Conservation (phyloP, 345 rosid genomes). For the Triadica sebifera region DNA sequence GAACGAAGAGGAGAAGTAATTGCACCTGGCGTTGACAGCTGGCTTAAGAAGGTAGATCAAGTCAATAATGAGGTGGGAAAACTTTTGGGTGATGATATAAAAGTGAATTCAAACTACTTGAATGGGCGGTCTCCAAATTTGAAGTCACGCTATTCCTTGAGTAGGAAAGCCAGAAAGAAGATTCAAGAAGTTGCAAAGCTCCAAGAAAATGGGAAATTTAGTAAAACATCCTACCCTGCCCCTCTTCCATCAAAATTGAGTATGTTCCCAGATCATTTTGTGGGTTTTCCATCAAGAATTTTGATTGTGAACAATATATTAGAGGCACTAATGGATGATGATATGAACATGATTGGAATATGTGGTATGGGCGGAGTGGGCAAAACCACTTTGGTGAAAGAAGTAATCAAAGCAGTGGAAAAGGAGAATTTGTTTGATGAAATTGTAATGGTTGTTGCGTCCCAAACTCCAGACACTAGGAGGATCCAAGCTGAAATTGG, state of each 20-base stretch:
- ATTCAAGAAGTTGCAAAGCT: neutral
- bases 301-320: neutral
- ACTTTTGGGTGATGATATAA: neutral
- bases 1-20: neutral
- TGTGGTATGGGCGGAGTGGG: too few species aligned
- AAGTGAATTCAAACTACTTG: neutral
- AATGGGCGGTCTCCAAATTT: neutral
- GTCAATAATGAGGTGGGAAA: neutral
- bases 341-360: too few species aligned
- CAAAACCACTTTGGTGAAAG: constrained; percentile 1
- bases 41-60: neutral
- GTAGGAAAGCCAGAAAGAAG: neutral
- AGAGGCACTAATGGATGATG: neutral
- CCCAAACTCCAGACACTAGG: constrained; percentile 1
- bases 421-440: constrained; percentile 1
- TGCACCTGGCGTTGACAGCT: neutral
- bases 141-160: neutral
- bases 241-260: neutral
- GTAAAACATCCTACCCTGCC: neutral
- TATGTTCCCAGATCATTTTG: neutral
- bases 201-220: neutral
- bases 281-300: neutral
- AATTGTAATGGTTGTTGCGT: constrained; percentile 1
- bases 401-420: neutral
- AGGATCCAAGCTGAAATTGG: constrained; percentile 25